Percentiles rank a stretch among this genome's conserved stretches.
These are phyloP conservation scores for Neurospora sp. DNA, from an alignment of 495 filamentous ascomycete genomes.

Conservation along the genomic window DNA sequence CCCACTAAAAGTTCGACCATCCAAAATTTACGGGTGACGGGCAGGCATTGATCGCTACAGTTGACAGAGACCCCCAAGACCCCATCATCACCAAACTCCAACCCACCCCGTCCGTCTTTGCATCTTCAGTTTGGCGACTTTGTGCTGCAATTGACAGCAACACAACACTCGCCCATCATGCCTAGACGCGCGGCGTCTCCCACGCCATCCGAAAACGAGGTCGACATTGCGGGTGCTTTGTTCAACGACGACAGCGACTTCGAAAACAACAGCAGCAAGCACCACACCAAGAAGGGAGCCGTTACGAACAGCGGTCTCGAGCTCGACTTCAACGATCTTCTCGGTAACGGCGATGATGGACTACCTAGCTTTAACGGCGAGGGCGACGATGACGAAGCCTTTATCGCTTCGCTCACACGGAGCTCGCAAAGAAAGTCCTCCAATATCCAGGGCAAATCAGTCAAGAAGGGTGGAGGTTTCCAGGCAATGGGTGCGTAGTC, in stretches of 20 bases:
- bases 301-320: conserved; percentile 21
- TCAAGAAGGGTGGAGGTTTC: conserved; percentile 92
- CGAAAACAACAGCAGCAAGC: conserved; percentile 12
- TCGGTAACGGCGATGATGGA: conserved; percentile 20
- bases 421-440: conserved; percentile 75
- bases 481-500: conserved; percentile 70
- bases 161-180: conserved; percentile 11
- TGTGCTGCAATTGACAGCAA: background rate
- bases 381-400: conserved; percentile 59
- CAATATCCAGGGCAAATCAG: conserved; percentile 72
- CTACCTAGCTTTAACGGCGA: conserved; percentile 8
- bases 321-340: conserved; percentile 33
- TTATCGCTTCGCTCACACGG: conserved; percentile 77
- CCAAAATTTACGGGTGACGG: background rate
- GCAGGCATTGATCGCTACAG: background rate
- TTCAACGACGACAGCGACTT: conserved; percentile 45
- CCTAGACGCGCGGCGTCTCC: conserved; percentile 60
- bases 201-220: conserved; percentile 75
- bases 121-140: background rate
- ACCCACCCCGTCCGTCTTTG: background rate
- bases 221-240: conserved; percentile 79
- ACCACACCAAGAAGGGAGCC: conserved; percentile 1
- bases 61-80: background rate
- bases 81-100: background rate
- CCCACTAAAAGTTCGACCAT: conserved; percentile 16